Conservation (phyloP, 805 yeast genomes). For the Yarrowia bubula region DNA sequence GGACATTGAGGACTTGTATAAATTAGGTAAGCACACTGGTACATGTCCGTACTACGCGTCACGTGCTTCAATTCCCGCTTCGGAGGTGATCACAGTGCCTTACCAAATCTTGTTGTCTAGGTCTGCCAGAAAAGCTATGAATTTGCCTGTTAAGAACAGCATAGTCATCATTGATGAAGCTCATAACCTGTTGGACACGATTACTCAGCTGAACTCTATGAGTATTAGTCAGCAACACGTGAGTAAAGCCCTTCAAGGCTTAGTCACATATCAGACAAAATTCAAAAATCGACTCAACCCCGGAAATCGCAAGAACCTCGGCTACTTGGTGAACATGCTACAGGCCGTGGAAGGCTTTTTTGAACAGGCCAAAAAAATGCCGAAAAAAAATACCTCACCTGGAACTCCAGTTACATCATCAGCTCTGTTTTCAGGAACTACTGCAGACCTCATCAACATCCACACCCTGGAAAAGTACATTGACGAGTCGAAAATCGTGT, state of each 20-base stretch:
- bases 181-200: conserved; percentile 78
- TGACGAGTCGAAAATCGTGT: conserved; percentile 69
- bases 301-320: conserved; percentile 55
- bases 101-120: conserved; percentile 72
- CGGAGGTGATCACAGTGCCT: conserved; percentile 82
- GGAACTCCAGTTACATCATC: conserved; percentile 55
- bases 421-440: conserved; percentile 56
- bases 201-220: conserved; percentile 66
- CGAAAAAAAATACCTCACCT: conserved; percentile 40
- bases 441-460: conserved; percentile 71
- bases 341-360: conserved; percentile 59
- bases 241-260: conserved; percentile 45
- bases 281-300: conserved; percentile 66
- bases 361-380: conserved; percentile 32
- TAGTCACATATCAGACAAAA: conserved; percentile 55
- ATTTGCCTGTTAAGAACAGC: conserved; percentile 58
- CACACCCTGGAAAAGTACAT: conserved; percentile 65
- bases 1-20: conserved; percentile 77
- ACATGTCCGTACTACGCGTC: conserved; percentile 83
- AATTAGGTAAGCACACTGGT: conserved; percentile 53
- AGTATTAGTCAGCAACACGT: conserved; percentile 57
- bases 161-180: conserved; percentile 89
- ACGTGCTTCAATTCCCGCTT: conserved; percentile 52
- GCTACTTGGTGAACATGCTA: conserved; percentile 57
- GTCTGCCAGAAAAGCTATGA: conserved; percentile 57